Percentiles rank a stretch among this genome's conserved stretches.
Conservation (phyloP, 306 rosid genomes). For the Pachyrhizus erosus region DNA sequence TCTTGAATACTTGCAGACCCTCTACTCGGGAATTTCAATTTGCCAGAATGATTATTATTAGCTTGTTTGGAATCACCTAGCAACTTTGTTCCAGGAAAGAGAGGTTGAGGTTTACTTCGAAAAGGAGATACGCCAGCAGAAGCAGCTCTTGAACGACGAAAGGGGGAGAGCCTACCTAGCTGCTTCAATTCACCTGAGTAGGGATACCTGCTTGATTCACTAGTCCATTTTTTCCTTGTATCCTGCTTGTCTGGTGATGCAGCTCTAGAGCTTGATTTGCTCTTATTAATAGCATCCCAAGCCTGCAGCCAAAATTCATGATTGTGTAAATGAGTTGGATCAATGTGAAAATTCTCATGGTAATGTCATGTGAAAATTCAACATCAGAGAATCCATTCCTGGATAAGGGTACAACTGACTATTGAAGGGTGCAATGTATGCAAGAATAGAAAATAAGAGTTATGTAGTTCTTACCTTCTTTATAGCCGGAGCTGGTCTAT, state of each 20-base stretch:
- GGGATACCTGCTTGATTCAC: slow-evolving; percentile 59
- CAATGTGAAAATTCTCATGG: background rate
- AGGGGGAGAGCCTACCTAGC: slow-evolving; percentile 65
- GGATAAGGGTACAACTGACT: background rate
- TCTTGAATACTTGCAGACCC: slow-evolving; percentile 48
- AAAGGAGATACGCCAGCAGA: slow-evolving; percentile 62
- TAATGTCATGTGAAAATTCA: background rate
- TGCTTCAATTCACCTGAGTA: slow-evolving; percentile 65
- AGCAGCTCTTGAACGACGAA: slow-evolving; percentile 56
- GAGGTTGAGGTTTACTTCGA: slow-evolving; percentile 60
- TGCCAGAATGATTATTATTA: slow-evolving; percentile 51
- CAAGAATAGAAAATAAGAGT: slow-evolving; percentile 22
- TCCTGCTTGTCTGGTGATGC: slow-evolving; percentile 58
- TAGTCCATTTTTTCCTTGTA: slow-evolving; percentile 53
- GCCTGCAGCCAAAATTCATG: slow-evolving; percentile 50
- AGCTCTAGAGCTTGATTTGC: slow-evolving; percentile 51
- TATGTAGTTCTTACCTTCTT: slow-evolving; percentile 62
- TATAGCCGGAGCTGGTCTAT: slow-evolving; percentile 54
- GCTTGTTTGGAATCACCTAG: slow-evolving; percentile 58
- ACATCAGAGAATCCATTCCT: background rate
- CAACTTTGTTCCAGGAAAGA: slow-evolving; percentile 52
- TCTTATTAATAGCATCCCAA: slow-evolving; percentile 62
- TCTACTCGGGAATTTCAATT: slow-evolving; percentile 36
- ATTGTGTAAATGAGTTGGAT: slow-evolving; percentile 22
- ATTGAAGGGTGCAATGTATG: background rate